Conservation (phyloP, 352 stramenopile genomes). For the Thraustotheca clavata region DNA sequence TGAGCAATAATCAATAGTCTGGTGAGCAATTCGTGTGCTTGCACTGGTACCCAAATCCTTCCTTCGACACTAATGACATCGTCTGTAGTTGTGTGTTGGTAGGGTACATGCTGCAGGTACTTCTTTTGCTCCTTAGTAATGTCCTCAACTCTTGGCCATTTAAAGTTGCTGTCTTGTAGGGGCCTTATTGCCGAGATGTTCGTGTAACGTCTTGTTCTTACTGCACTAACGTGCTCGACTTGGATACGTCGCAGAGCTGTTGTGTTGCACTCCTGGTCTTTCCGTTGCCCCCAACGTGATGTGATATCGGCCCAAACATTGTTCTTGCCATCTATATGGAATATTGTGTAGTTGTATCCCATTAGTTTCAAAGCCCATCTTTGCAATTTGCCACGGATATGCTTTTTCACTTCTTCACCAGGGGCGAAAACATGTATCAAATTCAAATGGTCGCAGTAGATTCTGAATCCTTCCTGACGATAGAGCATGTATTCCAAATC, state of each 20-base stretch:
- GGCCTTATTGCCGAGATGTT: neutral
- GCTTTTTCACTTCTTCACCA: constrained; percentile 10
- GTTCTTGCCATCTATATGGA: constrained; percentile 23
- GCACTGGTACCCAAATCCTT: neutral
- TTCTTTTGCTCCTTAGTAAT: neutral
- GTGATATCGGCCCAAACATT: constrained; percentile 33
- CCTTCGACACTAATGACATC: neutral
- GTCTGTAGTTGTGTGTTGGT: neutral
- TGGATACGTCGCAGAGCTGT: neutral
- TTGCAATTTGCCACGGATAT: constrained; percentile 27
- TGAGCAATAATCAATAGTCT: too few species aligned
- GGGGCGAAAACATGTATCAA: constrained; percentile 26
- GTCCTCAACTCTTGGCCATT: neutral
- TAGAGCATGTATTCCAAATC: constrained; percentile 1
- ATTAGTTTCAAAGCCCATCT: constrained; percentile 23
- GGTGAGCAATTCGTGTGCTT: too few species aligned
- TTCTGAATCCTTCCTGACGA: neutral
- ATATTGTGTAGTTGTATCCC: constrained; percentile 25
- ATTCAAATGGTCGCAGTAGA: constrained; percentile 26
- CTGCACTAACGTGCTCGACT: neutral
- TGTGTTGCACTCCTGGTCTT: neutral
- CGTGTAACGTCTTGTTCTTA: neutral
- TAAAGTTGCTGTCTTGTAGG: neutral
- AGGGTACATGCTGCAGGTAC: neutral
- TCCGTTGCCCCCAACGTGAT: constrained; percentile 22